Base-by-base conservation (phyloP, 768 basidiomycete species). In the Gyrodon lividus region DNA sequence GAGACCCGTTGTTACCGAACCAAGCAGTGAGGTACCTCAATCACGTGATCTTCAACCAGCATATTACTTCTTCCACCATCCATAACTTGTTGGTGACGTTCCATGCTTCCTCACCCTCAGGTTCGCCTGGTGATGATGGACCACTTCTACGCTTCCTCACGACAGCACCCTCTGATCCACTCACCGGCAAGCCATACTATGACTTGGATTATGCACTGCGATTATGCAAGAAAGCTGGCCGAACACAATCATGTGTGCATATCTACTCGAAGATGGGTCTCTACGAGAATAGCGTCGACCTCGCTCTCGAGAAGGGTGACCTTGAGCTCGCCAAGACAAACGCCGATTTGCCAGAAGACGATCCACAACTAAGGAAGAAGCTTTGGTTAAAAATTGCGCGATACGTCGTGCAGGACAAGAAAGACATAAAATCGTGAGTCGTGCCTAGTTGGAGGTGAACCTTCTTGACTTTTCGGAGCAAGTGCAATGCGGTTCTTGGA, bases 381-480 rank as follows among this genome's bases (percentile, higher is more conserved):
- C 74, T 99, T 46, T 99, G 97, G 97, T 74, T 99, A 47, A 98
- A 98, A 75, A 93, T 98, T 59, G 97, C 97, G n/a, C 89, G 88
- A 56, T 95, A 95, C 70, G 95, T 98, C 38, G 95, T 99, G 13
- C 93, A 96, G 63, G 92, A 98, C 71, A 92, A 97, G 77, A 88
- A 94, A 64, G 97, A 98, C 59, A 96, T 99, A 70, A 96, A 97
- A 76, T 84, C 92, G 97, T 97, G 70, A 59, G 94, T 80, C 23
- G 19, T 30, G 51, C 49, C 38, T 5, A 26, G 8, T 14, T 9
- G 43, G 19, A 40, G 37, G 5, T n/a, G n/a, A 14, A 22, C 16
- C n/a, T 14, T 33, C 7, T 6, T 41, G 38, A 20, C 34, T 48
- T 47, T 33, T 35, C 16, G 40, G 42, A 49, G 46, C 23, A 66